Evolutionary conservation across 108 stramenopile species (phyloP).

Genomic region (Fistulifera pelliculosa): DNA sequence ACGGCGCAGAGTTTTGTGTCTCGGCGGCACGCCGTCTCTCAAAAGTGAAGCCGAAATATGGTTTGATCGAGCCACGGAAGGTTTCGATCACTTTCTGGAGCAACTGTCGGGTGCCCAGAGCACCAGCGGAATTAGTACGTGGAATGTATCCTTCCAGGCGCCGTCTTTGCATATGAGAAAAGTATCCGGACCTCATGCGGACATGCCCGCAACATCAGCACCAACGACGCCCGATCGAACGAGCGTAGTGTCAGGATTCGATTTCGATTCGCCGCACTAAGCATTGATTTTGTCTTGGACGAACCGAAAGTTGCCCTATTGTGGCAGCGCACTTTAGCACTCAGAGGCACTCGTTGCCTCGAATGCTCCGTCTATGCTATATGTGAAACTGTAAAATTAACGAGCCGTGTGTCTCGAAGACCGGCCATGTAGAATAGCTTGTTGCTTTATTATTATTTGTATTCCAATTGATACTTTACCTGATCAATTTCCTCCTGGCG

Average conservation of each 20-base stretch:
- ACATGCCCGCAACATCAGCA: neutral
- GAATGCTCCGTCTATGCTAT: no score
- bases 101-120: neutral
- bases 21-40: no score
- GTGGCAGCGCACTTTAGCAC: no score
- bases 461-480: neutral
- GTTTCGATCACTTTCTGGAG: conserved; percentile 1
- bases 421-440: neutral
- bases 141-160: neutral
- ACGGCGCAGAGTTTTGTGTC: no score
- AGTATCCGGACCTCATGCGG: neutral
- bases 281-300: no score
- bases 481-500: neutral
- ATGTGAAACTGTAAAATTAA: no score
- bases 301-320: no score
- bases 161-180: neutral
- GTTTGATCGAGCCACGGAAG: conserved; percentile 1
- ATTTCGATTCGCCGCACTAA: no score
- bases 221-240: no score
- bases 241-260: no score
- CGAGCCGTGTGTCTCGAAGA: no score
- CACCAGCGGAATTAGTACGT: neutral
- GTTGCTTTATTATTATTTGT: neutral
- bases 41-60: neutral
- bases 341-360: no score